A percentile compares a stretch with the other conserved stretches of the same genome.
phyloP scores from a whole-genome alignment of 768 basidiomycete species.

The Thelephora aurantiotincta region DNA sequence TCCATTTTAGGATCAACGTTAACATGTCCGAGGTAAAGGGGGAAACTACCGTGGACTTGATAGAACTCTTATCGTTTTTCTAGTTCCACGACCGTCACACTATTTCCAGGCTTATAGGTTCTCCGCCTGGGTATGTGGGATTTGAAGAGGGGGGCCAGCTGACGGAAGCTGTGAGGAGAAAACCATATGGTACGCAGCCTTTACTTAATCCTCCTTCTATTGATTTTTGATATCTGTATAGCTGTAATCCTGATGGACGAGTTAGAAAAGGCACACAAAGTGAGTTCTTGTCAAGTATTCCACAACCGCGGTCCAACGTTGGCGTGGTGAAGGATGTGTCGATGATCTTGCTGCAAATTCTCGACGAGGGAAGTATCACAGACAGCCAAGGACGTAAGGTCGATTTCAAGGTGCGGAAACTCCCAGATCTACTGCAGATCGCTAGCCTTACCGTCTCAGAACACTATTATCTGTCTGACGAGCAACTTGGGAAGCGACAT shows the following conservation, averaged over 20 bases:
- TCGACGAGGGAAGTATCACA: constrained; percentile 82
- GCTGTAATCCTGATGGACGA: constrained; percentile 57
- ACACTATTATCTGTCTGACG: constrained; percentile 85
- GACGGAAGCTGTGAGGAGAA: constrained; percentile 49
- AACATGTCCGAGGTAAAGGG: constrained; percentile 73
- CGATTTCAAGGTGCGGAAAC: constrained; percentile 60
- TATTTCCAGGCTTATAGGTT: constrained; percentile 81
- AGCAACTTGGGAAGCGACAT: constrained; percentile 79
- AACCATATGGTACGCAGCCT: constrained; percentile 33
- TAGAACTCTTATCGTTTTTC: constrained; percentile 3
- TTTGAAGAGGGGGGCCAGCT: constrained; percentile 54
- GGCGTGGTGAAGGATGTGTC: constrained; percentile 47
- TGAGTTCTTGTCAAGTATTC: constrained; percentile 10
- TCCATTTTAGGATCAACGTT: constrained; percentile 57
- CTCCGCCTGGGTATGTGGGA: constrained; percentile 84
- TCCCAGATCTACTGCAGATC: not conserved
- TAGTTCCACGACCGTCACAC: constrained; percentile 88
- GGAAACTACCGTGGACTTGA: not conserved
- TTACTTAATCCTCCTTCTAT: not conserved
- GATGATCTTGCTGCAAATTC: constrained; percentile 81
- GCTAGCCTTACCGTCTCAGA: constrained; percentile 23
- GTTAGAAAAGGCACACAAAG: constrained; percentile 75
- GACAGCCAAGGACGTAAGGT: constrained; percentile 84
- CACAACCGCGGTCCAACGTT: not conserved
- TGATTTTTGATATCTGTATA: constrained; percentile 7